Evolutionary conservation across 2,329 filamentous ascomycete genomes (phyloP).

Genomic region (Biscogniauxia mediterranea): DNA sequence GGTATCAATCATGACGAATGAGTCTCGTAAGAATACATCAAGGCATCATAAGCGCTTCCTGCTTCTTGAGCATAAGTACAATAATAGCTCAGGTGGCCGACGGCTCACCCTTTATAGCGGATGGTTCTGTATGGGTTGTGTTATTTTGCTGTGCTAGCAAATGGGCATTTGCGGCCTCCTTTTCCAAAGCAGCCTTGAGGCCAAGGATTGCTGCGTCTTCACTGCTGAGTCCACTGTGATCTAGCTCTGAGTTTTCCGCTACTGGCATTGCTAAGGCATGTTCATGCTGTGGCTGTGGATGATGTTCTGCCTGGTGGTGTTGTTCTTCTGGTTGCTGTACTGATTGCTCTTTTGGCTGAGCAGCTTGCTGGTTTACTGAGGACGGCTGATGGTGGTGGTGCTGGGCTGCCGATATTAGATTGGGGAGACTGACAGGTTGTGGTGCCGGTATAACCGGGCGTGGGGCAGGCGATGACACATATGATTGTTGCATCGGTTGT

Average conservation of each 20-base stretch:
- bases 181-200: slow-evolving; percentile 26
- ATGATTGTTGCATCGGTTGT: slow-evolving; percentile 21
- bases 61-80: neutral
- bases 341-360: slow-evolving; percentile 1
- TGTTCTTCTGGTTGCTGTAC: slow-evolving; percentile 4
- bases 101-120: neutral
- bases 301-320: no score
- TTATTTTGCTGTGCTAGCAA: neutral
- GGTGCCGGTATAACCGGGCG: slow-evolving; percentile 30
- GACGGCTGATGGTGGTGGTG: slow-evolving; percentile 13
- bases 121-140: neutral
- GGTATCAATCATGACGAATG: slow-evolving; percentile 22
- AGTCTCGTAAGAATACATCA: slow-evolving; percentile 6
- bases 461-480: slow-evolving; percentile 17
- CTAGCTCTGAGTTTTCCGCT: slow-evolving; percentile 9
- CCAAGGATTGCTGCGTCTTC: slow-evolving; percentile 30
- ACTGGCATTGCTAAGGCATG: slow-evolving; percentile 1
- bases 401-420: slow-evolving; percentile 22
- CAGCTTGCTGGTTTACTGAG: slow-evolving; percentile 11
- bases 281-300: slow-evolving; percentile 4
- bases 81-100: neutral
- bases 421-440: slow-evolving; percentile 32
- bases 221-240: slow-evolving; percentile 24
- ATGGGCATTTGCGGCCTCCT: slow-evolving; percentile 10
- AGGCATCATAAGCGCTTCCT: neutral